Percentiles rank a stretch among this genome's conserved stretches.
These are phyloP conservation scores for Taiwanofungus camphoratus DNA, from an alignment of 1,284 basidiomycete genomes.

Conservation along the genomic window DNA sequence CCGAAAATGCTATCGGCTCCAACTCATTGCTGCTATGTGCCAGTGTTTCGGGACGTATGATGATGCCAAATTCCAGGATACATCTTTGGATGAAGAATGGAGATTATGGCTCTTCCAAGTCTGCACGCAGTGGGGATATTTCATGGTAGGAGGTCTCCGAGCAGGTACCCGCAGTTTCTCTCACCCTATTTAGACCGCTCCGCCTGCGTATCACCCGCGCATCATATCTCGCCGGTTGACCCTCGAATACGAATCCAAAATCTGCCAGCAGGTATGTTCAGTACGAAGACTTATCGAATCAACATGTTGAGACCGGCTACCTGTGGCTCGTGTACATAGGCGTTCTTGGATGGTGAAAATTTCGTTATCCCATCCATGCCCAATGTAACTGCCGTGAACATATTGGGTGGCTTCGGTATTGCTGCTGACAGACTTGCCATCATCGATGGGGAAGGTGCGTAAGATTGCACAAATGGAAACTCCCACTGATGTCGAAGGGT, in stretches of 20 bases:
- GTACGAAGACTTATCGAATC: not conserved
- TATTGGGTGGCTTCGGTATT: slow-evolving; percentile 71
- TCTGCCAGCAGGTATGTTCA: slow-evolving; percentile 64
- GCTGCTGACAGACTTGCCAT: slow-evolving; percentile 77
- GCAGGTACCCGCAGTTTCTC: not conserved
- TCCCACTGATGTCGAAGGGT: not conserved
- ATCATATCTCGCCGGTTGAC: slow-evolving; percentile 74
- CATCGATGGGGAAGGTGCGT: slow-evolving; percentile 75
- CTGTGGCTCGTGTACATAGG: slow-evolving; percentile 32
- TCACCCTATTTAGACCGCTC: slow-evolving; percentile 46
- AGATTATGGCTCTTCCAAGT: slow-evolving; percentile 89
- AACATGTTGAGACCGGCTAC: not conserved
- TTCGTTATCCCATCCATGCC: slow-evolving; percentile 70
- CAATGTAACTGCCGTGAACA: slow-evolving; percentile 77
- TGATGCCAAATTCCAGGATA: slow-evolving; percentile 58
- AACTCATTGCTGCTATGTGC: not conserved
- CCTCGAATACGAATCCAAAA: slow-evolving; percentile 73
- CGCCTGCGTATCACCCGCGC: slow-evolving; percentile 57
- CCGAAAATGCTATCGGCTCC: not conserved
- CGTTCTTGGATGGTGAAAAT: slow-evolving; percentile 75
- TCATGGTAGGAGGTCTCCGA: slow-evolving; percentile 41
- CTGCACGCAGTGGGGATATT: slow-evolving; percentile 95
- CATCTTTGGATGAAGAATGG: slow-evolving; percentile 67
- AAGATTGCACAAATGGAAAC: not conserved
- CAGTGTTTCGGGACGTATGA: slow-evolving; percentile 86